phyloP scores from a whole-genome alignment of 108 stramenopile species.

The Aurantiochytrium sp. region DNA sequence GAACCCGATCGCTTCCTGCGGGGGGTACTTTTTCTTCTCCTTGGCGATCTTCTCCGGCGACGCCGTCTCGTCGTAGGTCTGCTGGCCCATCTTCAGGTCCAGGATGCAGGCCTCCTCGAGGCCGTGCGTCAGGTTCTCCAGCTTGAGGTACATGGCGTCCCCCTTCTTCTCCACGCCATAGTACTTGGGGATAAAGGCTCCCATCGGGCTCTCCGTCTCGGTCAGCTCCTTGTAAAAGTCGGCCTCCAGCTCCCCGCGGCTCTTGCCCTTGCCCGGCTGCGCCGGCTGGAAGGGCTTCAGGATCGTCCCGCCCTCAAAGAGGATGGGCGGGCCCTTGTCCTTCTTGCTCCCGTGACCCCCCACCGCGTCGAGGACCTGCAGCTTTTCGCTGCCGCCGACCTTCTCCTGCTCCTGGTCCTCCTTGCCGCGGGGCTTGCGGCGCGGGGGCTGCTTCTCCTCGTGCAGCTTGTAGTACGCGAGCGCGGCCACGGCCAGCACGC shows the following conservation, averaged over 20 bases:
- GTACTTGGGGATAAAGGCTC: background rate
- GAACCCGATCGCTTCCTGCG: conserved; percentile 14
- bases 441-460: background rate
- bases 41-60: background rate
- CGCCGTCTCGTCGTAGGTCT: conserved; percentile 6
- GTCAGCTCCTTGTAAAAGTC: background rate
- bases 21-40: conserved; percentile 28
- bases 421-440: too few relatives aligned
- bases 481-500: background rate
- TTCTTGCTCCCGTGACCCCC: conserved; percentile 11
- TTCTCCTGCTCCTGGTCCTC: too few relatives aligned
- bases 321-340: conserved; percentile 21
- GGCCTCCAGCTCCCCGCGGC: conserved; percentile 22
- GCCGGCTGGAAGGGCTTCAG: conserved; percentile 15
- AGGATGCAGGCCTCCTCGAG: background rate
- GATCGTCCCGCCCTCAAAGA: background rate
- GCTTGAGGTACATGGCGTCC: background rate
- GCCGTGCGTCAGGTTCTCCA: conserved; percentile 25
- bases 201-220: background rate
- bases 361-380: background rate
- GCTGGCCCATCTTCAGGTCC: conserved; percentile 32
- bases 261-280: conserved; percentile 30
- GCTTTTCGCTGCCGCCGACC: too few relatives aligned
- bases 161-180: background rate
- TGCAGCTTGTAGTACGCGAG: background rate